A percentile compares a stretch with the other conserved stretches of the same genome.
phyloP scores from a whole-genome alignment of 176 grass and related monocot genomes.

The Carex scoparia region DNA sequence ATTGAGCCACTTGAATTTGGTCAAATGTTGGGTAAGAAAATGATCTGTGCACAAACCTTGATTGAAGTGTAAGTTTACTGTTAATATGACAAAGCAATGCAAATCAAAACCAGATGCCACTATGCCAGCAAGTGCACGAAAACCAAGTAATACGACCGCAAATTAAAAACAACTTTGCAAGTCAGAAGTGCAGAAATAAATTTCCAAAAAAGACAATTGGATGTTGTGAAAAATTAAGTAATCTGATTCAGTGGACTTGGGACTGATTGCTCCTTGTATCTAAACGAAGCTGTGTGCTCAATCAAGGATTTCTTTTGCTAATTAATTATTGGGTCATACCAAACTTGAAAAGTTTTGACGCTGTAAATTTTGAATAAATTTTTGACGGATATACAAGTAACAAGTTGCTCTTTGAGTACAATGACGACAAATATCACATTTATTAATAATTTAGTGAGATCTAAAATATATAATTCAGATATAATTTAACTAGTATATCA shows the following conservation, averaged over 20 bases:
- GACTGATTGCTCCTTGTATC: neutral
- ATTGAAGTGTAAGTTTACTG: neutral
- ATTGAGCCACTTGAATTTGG: neutral
- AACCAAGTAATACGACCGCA: neutral
- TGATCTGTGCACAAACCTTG: neutral
- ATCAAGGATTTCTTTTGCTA: no score
- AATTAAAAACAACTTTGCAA: neutral
- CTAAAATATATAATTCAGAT: no score
- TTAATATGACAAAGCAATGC: neutral
- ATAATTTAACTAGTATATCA: no score
- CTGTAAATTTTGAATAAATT: neutral
- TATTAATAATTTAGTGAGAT: no score
- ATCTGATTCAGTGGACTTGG: neutral
- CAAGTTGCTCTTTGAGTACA: neutral
- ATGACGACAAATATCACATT: no score
- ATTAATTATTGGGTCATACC: neutral
- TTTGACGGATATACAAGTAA: neutral
- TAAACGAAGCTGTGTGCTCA: neutral
- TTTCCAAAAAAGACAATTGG: neutral
- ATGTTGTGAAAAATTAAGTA: neutral
- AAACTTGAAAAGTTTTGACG: neutral
- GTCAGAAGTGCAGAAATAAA: conserved; percentile 7
- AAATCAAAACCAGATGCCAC: neutral
- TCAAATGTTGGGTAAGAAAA: neutral
- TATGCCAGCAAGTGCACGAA: neutral